Percentiles rank a stretch among this genome's conserved stretches.
Evolutionary conservation across 768 basidiomycete species (phyloP).

Genomic region (Strobilomyces dryophilus): DNA sequence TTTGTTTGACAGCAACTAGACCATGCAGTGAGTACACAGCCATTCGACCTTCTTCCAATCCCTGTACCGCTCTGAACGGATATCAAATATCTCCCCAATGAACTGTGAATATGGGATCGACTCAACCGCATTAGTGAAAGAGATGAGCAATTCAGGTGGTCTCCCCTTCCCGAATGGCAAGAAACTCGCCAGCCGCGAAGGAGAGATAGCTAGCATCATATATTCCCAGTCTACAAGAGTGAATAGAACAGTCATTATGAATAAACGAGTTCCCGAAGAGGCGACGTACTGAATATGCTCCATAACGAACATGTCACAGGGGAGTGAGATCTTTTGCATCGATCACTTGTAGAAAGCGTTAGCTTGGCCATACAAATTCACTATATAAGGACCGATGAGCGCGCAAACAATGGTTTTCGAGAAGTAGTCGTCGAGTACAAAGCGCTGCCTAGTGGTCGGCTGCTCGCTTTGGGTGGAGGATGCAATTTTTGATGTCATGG

Average conservation of each 20-base stretch:
- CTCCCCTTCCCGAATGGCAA: slow-evolving; percentile 4
- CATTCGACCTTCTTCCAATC: slow-evolving; percentile 30
- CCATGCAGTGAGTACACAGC: slow-evolving; percentile 31
- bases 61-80: slow-evolving; percentile 16
- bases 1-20: slow-evolving; percentile 13
- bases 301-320: slow-evolving; percentile 19
- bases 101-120: slow-evolving; percentile 10
- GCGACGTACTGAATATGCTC: slow-evolving; percentile 27
- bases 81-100: slow-evolving; percentile 15
- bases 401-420: slow-evolving; percentile 23
- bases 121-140: slow-evolving; percentile 2
- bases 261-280: not conserved
- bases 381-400: not conserved
- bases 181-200: not conserved
- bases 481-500: slow-evolving; percentile 6
- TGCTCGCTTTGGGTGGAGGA: not conserved
- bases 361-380: not conserved
- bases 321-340: slow-evolving; percentile 8
- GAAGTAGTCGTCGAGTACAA: slow-evolving; percentile 18
- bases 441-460: not conserved
- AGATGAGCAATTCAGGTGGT: slow-evolving; percentile 4
- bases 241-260: not conserved
- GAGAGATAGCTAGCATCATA: slow-evolving; percentile 5
- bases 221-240: slow-evolving; percentile 16
- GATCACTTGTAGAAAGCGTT: not conserved